Evolutionary conservation across 192 early-diverging fungal species (phyloP).

Genomic region (Coemansia nantahalensis): DNA sequence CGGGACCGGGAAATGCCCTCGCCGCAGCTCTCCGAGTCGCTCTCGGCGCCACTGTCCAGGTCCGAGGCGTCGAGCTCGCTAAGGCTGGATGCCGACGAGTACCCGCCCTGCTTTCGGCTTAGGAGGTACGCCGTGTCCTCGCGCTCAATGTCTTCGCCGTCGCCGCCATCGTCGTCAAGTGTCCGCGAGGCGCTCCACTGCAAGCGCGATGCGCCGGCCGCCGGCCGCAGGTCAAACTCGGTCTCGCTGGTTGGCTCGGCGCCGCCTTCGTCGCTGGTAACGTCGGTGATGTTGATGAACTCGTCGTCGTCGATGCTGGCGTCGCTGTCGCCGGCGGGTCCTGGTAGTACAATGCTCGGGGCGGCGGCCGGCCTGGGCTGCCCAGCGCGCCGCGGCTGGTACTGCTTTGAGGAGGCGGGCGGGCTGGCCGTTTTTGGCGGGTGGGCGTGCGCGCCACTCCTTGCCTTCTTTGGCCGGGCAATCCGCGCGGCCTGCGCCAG

Average conservation of each 20-base stretch:
- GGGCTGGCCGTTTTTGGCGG: not conserved
- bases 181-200: slow-evolving; percentile 34
- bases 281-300: slow-evolving; percentile 52
- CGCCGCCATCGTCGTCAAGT: slow-evolving; percentile 19
- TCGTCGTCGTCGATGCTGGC: slow-evolving; percentile 27
- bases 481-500: slow-evolving; percentile 9
- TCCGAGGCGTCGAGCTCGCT: slow-evolving; percentile 42
- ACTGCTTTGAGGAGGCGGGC: slow-evolving; percentile 8
- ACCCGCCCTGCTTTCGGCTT: slow-evolving; percentile 17
- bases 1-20: not conserved
- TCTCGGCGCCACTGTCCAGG: slow-evolving; percentile 41
- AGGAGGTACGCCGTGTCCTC: slow-evolving; percentile 38
- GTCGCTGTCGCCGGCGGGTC: slow-evolving; percentile 1
- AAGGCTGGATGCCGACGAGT: slow-evolving; percentile 44
- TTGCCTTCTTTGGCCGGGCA: slow-evolving; percentile 3
- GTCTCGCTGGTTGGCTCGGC: slow-evolving; percentile 35
- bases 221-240: slow-evolving; percentile 34
- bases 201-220: not conserved
- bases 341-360: too few relatives aligned
- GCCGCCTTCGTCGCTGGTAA: slow-evolving; percentile 35
- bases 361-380: too few relatives aligned
- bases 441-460: too few relatives aligned
- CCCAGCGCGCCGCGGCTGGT: too few relatives aligned
- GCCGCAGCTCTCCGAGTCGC: slow-evolving; percentile 33
- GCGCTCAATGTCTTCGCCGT: slow-evolving; percentile 33